Conservation (phyloP, 306 rosid genomes). For the Argentina anserina region DNA sequence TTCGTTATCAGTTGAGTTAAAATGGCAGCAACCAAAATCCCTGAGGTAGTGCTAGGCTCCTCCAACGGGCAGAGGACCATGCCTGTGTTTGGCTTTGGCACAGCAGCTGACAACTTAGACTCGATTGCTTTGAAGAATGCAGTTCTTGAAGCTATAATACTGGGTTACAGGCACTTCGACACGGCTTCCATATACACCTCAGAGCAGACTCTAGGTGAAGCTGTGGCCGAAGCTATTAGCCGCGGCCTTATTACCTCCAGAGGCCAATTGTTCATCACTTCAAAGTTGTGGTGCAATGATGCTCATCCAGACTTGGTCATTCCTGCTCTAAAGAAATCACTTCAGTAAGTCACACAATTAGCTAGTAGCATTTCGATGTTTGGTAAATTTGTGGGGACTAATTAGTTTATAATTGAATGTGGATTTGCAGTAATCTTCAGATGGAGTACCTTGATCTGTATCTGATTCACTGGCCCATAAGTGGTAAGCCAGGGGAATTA, state of each 20-base stretch:
- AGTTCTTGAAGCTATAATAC: slow-evolving; percentile 19
- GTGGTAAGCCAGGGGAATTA: slow-evolving; percentile 15
- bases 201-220: slow-evolving; percentile 25
- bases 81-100: not conserved
- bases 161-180: slow-evolving; percentile 32
- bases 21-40: not conserved
- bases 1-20: not conserved
- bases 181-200: slow-evolving; percentile 22
- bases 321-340: slow-evolving; percentile 25
- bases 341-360: not conserved
- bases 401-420: not conserved
- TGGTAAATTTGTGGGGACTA: not conserved
- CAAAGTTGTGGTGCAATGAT: slow-evolving; percentile 26
- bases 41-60: slow-evolving; percentile 9
- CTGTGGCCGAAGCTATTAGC: slow-evolving; percentile 21
- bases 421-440: slow-evolving; percentile 4
- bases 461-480: slow-evolving; percentile 32
- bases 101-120: not conserved
- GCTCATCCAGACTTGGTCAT: slow-evolving; percentile 19
- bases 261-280: slow-evolving; percentile 22
- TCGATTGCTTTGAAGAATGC: slow-evolving; percentile 1
- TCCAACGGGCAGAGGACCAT: not conserved
- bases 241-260: slow-evolving; percentile 20
- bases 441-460: slow-evolving; percentile 29
- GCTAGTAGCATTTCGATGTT: not conserved